These are phyloP conservation scores for Botrytis porri DNA, from an alignment of 2,329 filamentous ascomycete genomes.

Conservation along the genomic window DNA sequence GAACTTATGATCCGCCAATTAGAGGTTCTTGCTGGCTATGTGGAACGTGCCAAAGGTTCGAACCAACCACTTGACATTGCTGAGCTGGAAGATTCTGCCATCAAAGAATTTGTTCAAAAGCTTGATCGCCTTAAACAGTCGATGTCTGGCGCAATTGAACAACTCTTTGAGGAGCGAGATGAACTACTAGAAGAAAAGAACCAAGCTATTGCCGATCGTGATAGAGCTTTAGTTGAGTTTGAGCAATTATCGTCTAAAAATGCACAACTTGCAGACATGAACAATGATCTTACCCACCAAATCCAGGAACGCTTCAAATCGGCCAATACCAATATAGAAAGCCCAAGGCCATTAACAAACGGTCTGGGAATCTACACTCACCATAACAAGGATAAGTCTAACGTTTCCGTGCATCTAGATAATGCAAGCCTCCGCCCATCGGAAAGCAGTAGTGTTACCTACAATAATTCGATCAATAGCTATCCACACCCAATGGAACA, in stretches of 20 bases:
- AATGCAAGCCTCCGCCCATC: constrained; percentile 42
- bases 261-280: constrained; percentile 87
- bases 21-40: constrained; percentile 82
- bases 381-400: constrained; percentile 48
- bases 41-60: constrained; percentile 80
- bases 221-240: constrained; percentile 91
- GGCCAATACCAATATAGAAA: constrained; percentile 54
- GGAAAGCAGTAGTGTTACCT: constrained; percentile 39
- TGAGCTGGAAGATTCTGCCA: constrained; percentile 82
- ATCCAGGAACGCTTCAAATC: constrained; percentile 92
- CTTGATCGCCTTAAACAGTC: constrained; percentile 58
- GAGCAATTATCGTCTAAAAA: constrained; percentile 95
- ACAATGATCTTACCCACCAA: constrained; percentile 90
- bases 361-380: constrained; percentile 63
- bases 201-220: constrained; percentile 77
- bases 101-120: constrained; percentile 85
- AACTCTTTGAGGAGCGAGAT: constrained; percentile 69
- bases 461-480: constrained; percentile 31
- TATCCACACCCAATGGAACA: constrained; percentile 39
- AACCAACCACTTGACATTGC: constrained; percentile 76
- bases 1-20: constrained; percentile 94
- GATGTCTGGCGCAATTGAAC: constrained; percentile 57
- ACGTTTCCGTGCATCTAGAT: constrained; percentile 35
- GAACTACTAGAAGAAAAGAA: constrained; percentile 81
- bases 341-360: constrained; percentile 41